These are phyloP conservation scores for Opeltia flavorubescens DNA, from an alignment of 495 filamentous ascomycete genomes.

Conservation along the genomic window DNA sequence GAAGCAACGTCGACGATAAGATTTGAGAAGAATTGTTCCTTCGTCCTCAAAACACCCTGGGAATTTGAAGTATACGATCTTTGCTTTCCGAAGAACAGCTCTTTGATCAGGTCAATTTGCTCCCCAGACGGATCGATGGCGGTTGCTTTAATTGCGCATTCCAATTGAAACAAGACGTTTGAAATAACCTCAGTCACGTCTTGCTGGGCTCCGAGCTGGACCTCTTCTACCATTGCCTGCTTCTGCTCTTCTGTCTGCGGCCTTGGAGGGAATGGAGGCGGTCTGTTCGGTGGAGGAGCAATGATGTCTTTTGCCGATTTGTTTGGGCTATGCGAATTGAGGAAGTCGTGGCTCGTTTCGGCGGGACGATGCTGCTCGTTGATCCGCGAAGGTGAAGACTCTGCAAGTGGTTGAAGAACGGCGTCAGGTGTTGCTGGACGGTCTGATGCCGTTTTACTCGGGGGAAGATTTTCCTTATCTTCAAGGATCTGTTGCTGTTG, in stretches of 20 bases:
- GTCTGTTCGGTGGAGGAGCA: conserved; percentile 14
- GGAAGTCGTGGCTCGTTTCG: background rate
- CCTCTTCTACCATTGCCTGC: conserved; percentile 32
- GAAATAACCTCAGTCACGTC: conserved; percentile 94
- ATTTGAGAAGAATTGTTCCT: conserved; percentile 46
- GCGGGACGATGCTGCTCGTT: conserved; percentile 8
- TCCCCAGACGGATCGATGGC: conserved; percentile 48
- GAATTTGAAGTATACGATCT: conserved; percentile 38
- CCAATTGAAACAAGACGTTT: conserved; percentile 77
- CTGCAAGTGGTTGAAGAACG: conserved; percentile 6
- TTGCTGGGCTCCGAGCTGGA: conserved; percentile 58
- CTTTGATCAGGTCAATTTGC: conserved; percentile 66
- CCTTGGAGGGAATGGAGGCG: conserved; percentile 35
- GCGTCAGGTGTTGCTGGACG: conserved; percentile 4
- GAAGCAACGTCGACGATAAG: conserved; percentile 50
- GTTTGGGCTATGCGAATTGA: background rate
- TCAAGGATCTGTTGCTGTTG: conserved; percentile 12
- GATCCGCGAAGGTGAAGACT: conserved; percentile 9
- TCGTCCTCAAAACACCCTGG: conserved; percentile 26
- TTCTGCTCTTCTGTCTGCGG: conserved; percentile 23
- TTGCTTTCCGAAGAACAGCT: conserved; percentile 47
- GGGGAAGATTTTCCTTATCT: conserved; percentile 32
- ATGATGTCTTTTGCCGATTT: background rate
- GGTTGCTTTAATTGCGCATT: conserved; percentile 65
- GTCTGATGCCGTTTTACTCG: conserved; percentile 9